Evolutionary conservation across 257 asterid genomes (phyloP).

Genomic region (Solanum paucissectum): DNA sequence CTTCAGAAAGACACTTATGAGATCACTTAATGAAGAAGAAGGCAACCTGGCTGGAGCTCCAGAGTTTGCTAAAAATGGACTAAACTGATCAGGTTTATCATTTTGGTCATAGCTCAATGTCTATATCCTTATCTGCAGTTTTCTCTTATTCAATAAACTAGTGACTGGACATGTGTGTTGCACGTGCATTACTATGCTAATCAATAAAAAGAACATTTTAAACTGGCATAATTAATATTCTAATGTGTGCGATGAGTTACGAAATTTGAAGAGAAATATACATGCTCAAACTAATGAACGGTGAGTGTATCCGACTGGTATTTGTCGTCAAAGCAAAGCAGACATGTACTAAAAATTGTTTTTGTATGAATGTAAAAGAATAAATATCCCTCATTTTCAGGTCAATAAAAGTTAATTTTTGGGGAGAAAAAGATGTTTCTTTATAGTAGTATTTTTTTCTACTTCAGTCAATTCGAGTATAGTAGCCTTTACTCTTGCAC

Average conservation of each 20-base stretch:
- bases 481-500: background rate
- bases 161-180: background rate
- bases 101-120: background rate
- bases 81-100: constrained; percentile 26
- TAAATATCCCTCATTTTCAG: background rate
- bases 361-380: background rate
- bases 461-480: background rate
- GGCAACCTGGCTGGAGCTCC: constrained; percentile 38
- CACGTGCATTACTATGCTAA: background rate
- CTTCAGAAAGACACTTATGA: constrained; percentile 77
- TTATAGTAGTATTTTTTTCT: background rate
- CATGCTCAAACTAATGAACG: background rate
- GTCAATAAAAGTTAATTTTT: background rate
- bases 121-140: background rate
- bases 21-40: constrained; percentile 74
- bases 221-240: background rate
- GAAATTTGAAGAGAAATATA: background rate
- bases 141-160: background rate
- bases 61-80: constrained; percentile 10
- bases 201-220: background rate
- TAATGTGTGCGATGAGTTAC: background rate
- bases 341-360: background rate
- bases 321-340: background rate
- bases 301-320: background rate
- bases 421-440: background rate